Conservation (phyloP, 768 basidiomycete species). For the Tricholoma flavovirens region DNA sequence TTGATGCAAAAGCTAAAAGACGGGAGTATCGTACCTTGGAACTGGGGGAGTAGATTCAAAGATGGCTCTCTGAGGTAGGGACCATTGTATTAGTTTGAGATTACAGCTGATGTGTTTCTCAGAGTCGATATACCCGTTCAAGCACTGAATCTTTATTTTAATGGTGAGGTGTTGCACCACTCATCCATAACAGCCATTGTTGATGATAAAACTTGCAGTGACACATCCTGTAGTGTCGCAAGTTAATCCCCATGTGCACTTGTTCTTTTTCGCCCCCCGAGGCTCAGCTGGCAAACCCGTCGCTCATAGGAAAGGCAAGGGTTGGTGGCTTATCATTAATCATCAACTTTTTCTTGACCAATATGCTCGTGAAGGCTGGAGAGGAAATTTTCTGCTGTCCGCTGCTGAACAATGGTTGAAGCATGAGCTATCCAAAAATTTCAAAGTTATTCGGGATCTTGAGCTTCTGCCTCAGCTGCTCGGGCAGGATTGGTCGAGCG, state of each 20-base stretch:
- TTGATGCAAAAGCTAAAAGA: slow-evolving; percentile 87
- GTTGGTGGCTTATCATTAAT: slow-evolving; percentile 23
- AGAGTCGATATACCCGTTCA: slow-evolving; percentile 96
- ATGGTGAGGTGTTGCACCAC: slow-evolving; percentile 39
- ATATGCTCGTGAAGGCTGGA: slow-evolving; percentile 57
- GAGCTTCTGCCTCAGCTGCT: slow-evolving; percentile 91
- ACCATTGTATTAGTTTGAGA: not conserved
- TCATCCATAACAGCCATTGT: not conserved
- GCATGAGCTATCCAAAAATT: slow-evolving; percentile 93
- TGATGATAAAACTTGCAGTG: slow-evolving; percentile 37
- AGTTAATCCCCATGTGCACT: slow-evolving; percentile 86
- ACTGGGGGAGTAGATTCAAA: slow-evolving; percentile 91
- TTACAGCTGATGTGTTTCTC: not conserved
- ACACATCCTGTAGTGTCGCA: slow-evolving; percentile 93
- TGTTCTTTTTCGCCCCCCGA: slow-evolving; percentile 91
- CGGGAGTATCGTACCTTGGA: slow-evolving; percentile 83
- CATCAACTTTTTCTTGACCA: not conserved
- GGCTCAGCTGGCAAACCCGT: slow-evolving; percentile 92
- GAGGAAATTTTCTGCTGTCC: slow-evolving; percentile 89
- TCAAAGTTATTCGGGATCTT: slow-evolving; percentile 95
- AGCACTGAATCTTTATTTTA: slow-evolving; percentile 82
- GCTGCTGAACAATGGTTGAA: slow-evolving; percentile 95
- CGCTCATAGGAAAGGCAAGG: slow-evolving; percentile 90
- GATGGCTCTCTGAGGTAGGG: slow-evolving; percentile 81
- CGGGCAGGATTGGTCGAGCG: slow-evolving; percentile 94